Base-by-base conservation (phyloP, 768 basidiomycete genomes). In the Boletus sp. region DNA sequence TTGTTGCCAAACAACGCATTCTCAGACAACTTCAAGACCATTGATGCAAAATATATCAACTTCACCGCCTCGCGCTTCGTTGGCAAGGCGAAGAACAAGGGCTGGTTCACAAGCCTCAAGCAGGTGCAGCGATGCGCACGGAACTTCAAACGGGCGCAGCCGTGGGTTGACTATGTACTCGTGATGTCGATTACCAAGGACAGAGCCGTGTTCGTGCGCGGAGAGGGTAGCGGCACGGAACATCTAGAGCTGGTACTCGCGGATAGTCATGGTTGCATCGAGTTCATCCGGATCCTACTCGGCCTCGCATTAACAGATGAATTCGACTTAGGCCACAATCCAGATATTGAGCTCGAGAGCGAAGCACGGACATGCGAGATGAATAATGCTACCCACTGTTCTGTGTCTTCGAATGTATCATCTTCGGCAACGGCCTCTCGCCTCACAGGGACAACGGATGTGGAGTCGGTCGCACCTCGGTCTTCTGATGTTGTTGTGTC, bases 201-300 rank as follows among this genome's bases (percentile, higher is more conserved):
- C 13, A 53, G 41, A 51, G 40, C 25, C 3, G 33, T 29, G 5
- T 45, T 58, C 10, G 14, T 61, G 39, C 57, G 50, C 23, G 53
- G 55, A 30, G 52, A 59, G n/a, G 43, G 54, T 15, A 54, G 56
- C 17, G 53, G 55, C 0, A 58, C 47, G 57, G n/a, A n/a, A n/a
- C n/a, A n/a, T n/a, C n/a, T n/a, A n/a, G n/a, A n/a, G n/a, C n/a
- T n/a, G n/a, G n/a, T n/a, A n/a, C n/a, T n/a, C n/a, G n/a, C n/a
- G n/a, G n/a, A n/a, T n/a, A n/a, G n/a, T n/a, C n/a, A n/a, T n/a
- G n/a, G n/a, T n/a, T n/a, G n/a, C n/a, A n/a, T n/a, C n/a, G n/a
- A n/a, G n/a, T n/a, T n/a, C n/a, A n/a, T n/a, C n/a, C n/a, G n/a
- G n/a, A n/a, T n/a, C n/a, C n/a, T n/a, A n/a, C n/a, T n/a, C n/a